Evolutionary conservation across 345 rosid species (phyloP), one percentile per base, ranked within the genome.

Genomic region (Moricandia arvensis): DNA sequence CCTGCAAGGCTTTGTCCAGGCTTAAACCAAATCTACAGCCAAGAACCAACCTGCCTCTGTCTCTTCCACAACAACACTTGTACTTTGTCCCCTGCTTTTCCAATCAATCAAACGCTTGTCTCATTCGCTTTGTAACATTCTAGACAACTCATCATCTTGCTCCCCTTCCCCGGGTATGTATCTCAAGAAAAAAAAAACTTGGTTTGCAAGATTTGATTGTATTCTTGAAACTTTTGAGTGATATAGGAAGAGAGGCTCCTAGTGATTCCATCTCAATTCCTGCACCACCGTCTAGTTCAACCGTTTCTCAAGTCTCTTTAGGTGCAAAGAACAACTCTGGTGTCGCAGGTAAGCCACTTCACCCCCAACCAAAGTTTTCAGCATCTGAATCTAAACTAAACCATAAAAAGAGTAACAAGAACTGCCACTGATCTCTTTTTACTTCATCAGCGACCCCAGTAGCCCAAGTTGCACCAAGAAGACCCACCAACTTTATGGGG

Each of bases 1-100:
- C 57, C 89, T 88, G 59, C 97, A 87, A 69, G 93, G 94, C 74
- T 53, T 64, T 1, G 80, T n/a, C n/a, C n/a, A n/a, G n/a, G n/a
- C n/a, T n/a, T n/a, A n/a, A n/a, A n/a, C n/a, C 90, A 75, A 6
- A 78, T 93, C 61, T 86, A 81, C 75, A 51, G 9, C 69, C 85
- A 83, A 64, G 79, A 84, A 45, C 93, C 93, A 1, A 71, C 58
- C 1, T 93, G 98, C 71, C 81, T 88, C 17, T 93, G 98, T 81
- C 81, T 85, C 74, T 69, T 93, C 68, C 87, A 89, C 71, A 88
- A 85, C 61, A 80, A 79, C 76, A 78, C 91, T 34, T 76, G 59
- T 18, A 55, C 79, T 64, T 57, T 86, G 30, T 37, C 77, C 29
- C 73, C 77, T 66, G 81, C 87, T 53, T 80, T 86, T 68, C 93